phyloP scores from a whole-genome alignment of 2,329 filamentous ascomycete species.

The Ophiostoma quercus region DNA sequence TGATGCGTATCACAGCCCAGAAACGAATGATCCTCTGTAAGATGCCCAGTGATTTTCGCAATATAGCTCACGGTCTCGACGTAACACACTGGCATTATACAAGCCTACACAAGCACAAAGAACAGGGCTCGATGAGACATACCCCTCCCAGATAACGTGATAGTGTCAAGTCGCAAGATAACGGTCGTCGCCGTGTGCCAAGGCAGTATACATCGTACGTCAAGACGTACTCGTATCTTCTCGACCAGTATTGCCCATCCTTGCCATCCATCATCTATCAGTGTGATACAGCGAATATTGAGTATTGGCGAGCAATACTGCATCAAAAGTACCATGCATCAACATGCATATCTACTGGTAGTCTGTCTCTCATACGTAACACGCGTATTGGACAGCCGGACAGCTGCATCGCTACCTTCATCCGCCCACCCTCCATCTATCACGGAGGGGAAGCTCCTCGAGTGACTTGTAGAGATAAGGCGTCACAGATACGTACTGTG shows the following conservation, averaged over 20 bases:
- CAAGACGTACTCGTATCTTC: no score
- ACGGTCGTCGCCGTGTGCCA: background rate
- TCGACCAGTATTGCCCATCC: no score
- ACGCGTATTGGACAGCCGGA: background rate
- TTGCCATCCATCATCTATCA: background rate
- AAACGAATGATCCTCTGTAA: background rate
- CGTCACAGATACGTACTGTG: background rate
- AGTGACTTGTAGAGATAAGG: background rate
- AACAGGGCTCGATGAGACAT: conserved; percentile 9
- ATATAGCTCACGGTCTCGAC: background rate
- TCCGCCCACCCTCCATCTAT: background rate
- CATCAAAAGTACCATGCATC: background rate
- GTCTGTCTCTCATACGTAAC: background rate
- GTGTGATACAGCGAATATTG: background rate
- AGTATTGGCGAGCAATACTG: background rate
- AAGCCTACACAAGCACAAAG: background rate
- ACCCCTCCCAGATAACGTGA: conserved; percentile 7
- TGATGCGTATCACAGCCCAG: background rate
- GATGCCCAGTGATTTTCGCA: no score
- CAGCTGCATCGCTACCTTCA: background rate
- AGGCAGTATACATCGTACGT: background rate
- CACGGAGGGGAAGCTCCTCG: background rate
- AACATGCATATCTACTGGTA: background rate
- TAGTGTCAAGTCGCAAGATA: background rate
- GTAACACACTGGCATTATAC: background rate